These are phyloP conservation scores for Bruguiera parviflora DNA, from an alignment of 345 rosid species.

Conservation along the genomic window DNA sequence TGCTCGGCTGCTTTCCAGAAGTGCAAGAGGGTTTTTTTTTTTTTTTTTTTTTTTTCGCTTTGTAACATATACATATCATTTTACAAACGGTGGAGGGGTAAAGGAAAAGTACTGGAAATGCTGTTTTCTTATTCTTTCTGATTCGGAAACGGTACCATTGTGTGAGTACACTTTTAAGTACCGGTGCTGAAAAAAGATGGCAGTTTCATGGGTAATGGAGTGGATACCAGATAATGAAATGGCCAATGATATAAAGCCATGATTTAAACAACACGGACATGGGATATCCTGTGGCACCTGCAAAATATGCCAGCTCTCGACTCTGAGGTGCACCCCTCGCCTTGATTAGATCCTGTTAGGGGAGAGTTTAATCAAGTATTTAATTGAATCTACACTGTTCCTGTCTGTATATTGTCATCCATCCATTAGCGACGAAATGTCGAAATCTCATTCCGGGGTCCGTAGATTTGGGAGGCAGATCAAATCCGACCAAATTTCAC, in stretches of 20 bases:
- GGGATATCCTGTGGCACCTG: too few relatives aligned
- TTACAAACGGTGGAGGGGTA: not conserved
- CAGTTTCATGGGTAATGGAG: too few relatives aligned
- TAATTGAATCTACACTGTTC: not conserved
- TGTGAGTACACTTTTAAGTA: too few relatives aligned
- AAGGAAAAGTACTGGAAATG: too few relatives aligned
- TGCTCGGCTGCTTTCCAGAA: not conserved
- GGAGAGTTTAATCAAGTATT: not conserved
- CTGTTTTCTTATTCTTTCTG: too few relatives aligned
- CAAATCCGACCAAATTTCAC: conserved; percentile 9
- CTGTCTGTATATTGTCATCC: conserved; percentile 5
- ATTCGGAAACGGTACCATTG: too few relatives aligned
- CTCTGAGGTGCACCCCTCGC: not conserved
- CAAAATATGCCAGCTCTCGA: too few relatives aligned
- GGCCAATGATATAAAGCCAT: too few relatives aligned
- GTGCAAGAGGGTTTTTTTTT: not conserved
- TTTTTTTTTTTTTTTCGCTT: not conserved
- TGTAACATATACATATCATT: not conserved
- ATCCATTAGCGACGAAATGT: conserved; percentile 5
- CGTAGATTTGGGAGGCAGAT: conserved; percentile 3
- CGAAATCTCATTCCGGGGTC: conserved; percentile 13
- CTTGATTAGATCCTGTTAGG: not conserved
- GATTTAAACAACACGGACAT: too few relatives aligned
- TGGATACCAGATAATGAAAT: too few relatives aligned
- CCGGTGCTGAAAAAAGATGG: too few relatives aligned